Percentiles rank a stretch among this genome's conserved stretches.
These are phyloP conservation scores for Vaccinium corymbosum DNA, from an alignment of 148 eudicot species.

Conservation along the genomic window DNA sequence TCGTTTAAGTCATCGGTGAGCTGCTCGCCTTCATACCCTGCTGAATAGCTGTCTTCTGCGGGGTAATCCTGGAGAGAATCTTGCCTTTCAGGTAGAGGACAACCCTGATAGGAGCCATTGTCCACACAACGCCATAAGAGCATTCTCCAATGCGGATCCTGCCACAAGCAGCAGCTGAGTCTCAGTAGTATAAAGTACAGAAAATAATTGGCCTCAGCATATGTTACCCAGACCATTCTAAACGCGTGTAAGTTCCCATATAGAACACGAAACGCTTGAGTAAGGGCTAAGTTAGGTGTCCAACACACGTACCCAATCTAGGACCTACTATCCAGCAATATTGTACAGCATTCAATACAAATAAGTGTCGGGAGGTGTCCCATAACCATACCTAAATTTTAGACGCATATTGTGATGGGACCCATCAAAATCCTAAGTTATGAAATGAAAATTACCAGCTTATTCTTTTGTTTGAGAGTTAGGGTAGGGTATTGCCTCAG, in stretches of 20 bases:
- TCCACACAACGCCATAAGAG: constrained; percentile 80
- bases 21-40: constrained; percentile 13
- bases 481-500: not conserved
- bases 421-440: not conserved
- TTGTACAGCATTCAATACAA: not conserved
- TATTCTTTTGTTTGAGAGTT: not conserved
- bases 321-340: not conserved
- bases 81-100: constrained; percentile 67
- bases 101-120: constrained; percentile 69
- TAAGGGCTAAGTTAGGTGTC: not conserved
- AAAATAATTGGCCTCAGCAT: not conserved
- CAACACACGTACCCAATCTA: not conserved
- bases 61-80: constrained; percentile 20
- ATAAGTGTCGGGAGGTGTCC: not conserved
- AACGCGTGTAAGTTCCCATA: not conserved
- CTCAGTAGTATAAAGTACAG: constrained; percentile 12
- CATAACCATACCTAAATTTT: not conserved
- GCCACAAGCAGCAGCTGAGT: constrained; percentile 21
- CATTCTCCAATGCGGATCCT: constrained; percentile 78
- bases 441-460: not conserved
- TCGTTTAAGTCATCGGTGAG: constrained; percentile 8
- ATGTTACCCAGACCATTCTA: not conserved
- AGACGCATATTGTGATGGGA: not conserved
- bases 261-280: not conserved
- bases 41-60: constrained; percentile 10